Evolutionary conservation across 1,284 basidiomycete species (phyloP), one percentile per base, ranked within the genome.

Genomic region (Cystobasidium slooffiae): DNA sequence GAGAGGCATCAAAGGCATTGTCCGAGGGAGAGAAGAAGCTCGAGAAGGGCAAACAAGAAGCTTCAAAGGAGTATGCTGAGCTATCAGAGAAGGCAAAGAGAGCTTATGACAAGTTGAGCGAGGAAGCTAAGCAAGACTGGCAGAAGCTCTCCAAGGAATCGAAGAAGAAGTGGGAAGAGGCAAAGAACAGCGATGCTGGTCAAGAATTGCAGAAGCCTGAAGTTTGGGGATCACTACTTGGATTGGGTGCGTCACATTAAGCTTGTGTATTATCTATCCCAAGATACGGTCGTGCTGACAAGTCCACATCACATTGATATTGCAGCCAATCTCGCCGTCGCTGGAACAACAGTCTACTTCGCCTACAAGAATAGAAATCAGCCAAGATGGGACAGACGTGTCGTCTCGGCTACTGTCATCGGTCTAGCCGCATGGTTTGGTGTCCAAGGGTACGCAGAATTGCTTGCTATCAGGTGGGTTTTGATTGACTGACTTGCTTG

Each of bases 281-380:
- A 8, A 44, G 10, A n/a, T 4, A 51, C 8, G 18, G 8, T 9
- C 14, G 43, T 41, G 18, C 20, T 20, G 10, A 16, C 14, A 20
- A 14, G 2, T 31, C 14, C 10, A 56, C 18, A 37, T 56, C 9
- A 37, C 55, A 3, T 31, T 31, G 31, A 31, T 5, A 31, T 5
- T 31, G 4, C 77, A 89, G 88, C 90, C 75, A 93, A 93, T 80
- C 82, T 89, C 4, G 88, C 86, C 14, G 82, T 93, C 20, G 79
- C 93, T 37, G 88, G 89, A 10, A 83, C 87, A 3, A 83, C 92
- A 41, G 89, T 89, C 1, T 93, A 89, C 82, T 83, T 88, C 75
- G 86, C 87, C 0, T 91, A 91, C 83, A 81, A 83, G 69, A 86
- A 92, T 82, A 92, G 91, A 90, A 80, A 85, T 82, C 82, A 83